A percentile compares a stretch with the other conserved stretches of the same genome.
phyloP scores from a whole-genome alignment of 2,329 filamentous ascomycete species.

The Thermothelomyces thermophilus region DNA sequence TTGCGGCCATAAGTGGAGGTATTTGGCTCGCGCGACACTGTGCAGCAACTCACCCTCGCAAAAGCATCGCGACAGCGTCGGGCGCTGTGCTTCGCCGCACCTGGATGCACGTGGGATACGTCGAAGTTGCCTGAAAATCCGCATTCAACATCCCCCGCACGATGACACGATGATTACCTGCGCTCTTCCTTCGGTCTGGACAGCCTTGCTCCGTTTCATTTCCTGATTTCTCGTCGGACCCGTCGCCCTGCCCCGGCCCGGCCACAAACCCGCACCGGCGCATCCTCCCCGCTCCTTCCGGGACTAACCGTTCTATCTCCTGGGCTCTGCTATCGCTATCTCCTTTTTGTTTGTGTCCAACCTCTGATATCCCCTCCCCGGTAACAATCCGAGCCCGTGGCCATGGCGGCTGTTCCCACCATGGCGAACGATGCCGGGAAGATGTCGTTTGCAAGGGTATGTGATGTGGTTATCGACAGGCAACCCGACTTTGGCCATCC shows the following conservation, averaged over 20 bases:
- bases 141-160: slow-evolving; percentile 30
- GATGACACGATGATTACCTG: slow-evolving; percentile 55
- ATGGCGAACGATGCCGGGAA: slow-evolving; percentile 44
- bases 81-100: background rate
- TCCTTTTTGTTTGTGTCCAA: background rate
- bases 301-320: slow-evolving; percentile 20
- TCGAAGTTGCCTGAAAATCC: slow-evolving; percentile 5
- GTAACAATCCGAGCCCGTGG: slow-evolving; percentile 23
- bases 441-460: slow-evolving; percentile 72
- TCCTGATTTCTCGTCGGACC: slow-evolving; percentile 37
- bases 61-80: background rate
- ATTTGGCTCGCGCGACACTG: slow-evolving; percentile 12
- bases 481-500: background rate
- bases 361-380: slow-evolving; percentile 10
- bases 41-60: slow-evolving; percentile 4
- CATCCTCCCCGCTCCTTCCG: slow-evolving; percentile 20
- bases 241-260: slow-evolving; percentile 7
- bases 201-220: slow-evolving; percentile 48
- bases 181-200: slow-evolving; percentile 43
- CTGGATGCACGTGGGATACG: background rate
- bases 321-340: slow-evolving; percentile 3
- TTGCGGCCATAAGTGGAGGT: background rate
- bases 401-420: slow-evolving; percentile 43
- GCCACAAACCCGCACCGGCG: slow-evolving; percentile 7
- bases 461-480: slow-evolving; percentile 27